A percentile compares a stretch with the other conserved stretches of the same genome.
Evolutionary conservation across 116 monocot genomes (phyloP).

Genomic region (Cymodocea nodosa): DNA sequence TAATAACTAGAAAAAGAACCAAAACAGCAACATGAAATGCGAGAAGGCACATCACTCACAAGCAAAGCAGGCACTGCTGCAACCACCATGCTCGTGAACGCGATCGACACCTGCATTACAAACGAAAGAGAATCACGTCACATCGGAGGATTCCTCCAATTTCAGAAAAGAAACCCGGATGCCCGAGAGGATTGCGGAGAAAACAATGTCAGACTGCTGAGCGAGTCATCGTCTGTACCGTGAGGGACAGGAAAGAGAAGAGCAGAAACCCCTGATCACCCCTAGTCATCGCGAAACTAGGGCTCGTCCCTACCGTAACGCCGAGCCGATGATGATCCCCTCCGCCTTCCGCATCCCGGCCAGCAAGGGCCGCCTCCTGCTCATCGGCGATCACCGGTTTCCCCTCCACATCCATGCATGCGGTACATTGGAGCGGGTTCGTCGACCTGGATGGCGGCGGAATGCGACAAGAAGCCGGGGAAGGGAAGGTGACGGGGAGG

Average conservation of each 20-base stretch:
- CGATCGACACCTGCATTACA: conserved; percentile 56
- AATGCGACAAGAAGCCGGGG: neutral
- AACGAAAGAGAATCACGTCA: neutral
- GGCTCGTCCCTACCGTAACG: conserved; percentile 37
- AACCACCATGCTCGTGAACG: conserved; percentile 70
- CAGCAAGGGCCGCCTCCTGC: neutral
- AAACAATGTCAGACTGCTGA: neutral
- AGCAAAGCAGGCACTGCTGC: conserved; percentile 61
- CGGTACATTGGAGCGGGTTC: neutral
- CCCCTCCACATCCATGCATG: neutral
- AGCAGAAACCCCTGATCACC: conserved; percentile 83
- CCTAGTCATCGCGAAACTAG: conserved; percentile 23
- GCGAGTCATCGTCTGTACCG: conserved; percentile 26
- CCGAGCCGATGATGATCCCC: conserved; percentile 5
- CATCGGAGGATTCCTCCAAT: no score
- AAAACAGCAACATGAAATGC: neutral
- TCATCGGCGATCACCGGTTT: neutral
- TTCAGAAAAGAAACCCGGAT: no score
- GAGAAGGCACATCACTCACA: conserved; percentile 33
- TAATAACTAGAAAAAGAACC: neutral
- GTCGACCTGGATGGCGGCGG: neutral
- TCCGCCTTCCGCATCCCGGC: neutral
- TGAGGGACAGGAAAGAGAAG: conserved; percentile 57
- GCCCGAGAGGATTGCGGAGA: neutral
- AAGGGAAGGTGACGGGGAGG: no score